Conservation (phyloP, 192 early-diverging fungal genomes). For the Pilobolus umbonatus region DNA sequence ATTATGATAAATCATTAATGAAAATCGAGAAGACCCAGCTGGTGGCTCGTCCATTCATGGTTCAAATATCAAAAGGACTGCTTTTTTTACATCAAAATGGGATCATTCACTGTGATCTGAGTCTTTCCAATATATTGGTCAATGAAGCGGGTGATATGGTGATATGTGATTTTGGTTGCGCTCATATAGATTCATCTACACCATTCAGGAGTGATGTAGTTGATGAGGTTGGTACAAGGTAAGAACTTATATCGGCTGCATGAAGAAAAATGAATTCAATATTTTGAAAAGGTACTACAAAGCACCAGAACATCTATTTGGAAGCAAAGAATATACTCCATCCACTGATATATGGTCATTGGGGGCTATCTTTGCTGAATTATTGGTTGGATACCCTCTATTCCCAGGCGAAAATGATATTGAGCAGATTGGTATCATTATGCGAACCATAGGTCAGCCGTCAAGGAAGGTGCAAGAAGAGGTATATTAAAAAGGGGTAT, state of each 20-base stretch:
- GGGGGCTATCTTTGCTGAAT: conserved; percentile 2
- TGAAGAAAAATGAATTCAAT: not conserved
- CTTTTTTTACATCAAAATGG: conserved; percentile 2
- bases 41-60: not conserved
- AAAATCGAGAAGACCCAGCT: not conserved
- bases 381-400: conserved; percentile 6
- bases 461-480: conserved; percentile 1
- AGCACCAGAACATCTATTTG: conserved; percentile 19
- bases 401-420: conserved; percentile 18
- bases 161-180: conserved; percentile 19
- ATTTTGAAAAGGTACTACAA: conserved; percentile 11
- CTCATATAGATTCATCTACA: not conserved
- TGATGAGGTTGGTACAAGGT: conserved; percentile 21
- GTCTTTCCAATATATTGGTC: conserved; percentile 12
- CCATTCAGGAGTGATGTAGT: not conserved
- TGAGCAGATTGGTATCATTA: conserved; percentile 14
- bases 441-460: conserved; percentile 3
- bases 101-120: conserved; percentile 16
- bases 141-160: not conserved
- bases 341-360: conserved; percentile 18
- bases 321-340: not conserved
- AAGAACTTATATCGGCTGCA: not conserved
- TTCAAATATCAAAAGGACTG: conserved; percentile 2
- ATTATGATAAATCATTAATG: not conserved
- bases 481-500: not conserved